Conservation (phyloP, 192 early-diverging fungal species). For the Chytriomyces sp. region DNA sequence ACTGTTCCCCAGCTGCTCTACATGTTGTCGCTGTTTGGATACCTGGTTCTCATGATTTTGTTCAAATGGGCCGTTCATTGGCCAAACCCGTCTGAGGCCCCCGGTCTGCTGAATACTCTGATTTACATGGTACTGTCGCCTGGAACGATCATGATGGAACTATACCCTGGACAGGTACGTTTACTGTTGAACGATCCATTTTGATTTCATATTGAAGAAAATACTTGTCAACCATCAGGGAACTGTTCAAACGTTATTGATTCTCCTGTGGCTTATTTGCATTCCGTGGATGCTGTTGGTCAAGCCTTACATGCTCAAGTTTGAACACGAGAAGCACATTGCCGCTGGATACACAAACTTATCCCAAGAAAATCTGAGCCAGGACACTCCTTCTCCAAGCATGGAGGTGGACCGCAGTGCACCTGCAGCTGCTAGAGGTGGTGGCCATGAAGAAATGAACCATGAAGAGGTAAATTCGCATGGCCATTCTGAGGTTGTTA, state of each 20-base stretch:
- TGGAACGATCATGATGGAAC: constrained; percentile 74
- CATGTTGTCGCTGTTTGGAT: constrained; percentile 93
- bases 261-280: constrained; percentile 84
- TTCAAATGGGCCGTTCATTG: constrained; percentile 97
- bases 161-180: constrained; percentile 85
- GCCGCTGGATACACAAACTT: constrained; percentile 68
- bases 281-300: constrained; percentile 97
- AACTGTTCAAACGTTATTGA: constrained; percentile 76
- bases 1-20: constrained; percentile 96
- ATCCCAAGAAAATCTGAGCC: constrained; percentile 37
- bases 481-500: constrained; percentile 33
- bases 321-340: constrained; percentile 68
- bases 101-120: constrained; percentile 94
- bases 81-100: constrained; percentile 74
- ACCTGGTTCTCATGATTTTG: constrained; percentile 86
- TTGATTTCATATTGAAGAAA: constrained; percentile 5
- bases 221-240: constrained; percentile 44
- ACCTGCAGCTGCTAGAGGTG: constrained; percentile 1
- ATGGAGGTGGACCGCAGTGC: constrained; percentile 11
- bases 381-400: constrained; percentile 14
- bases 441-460: constrained; percentile 45
- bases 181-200: neutral
- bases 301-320: constrained; percentile 87
- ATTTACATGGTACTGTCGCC: constrained; percentile 99
- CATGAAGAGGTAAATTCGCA: constrained; percentile 44